Conservation (phyloP, 805 yeast genomes). For the Schwanniomyces polymorphus region DNA sequence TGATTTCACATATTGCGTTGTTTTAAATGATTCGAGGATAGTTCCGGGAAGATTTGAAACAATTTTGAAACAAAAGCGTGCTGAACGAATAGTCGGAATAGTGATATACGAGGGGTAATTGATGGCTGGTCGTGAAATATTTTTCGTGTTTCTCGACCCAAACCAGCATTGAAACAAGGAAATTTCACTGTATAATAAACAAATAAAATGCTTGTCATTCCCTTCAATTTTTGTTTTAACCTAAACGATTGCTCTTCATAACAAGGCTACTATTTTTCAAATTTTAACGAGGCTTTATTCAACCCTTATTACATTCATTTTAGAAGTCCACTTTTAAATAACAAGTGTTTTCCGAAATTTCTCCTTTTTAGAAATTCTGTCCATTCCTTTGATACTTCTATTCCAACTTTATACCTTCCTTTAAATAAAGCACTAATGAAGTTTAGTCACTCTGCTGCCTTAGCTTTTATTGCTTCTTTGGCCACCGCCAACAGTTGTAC, state of each 20-base stretch:
- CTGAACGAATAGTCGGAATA: neutral
- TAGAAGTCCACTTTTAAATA: neutral
- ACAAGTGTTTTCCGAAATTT: conserved; percentile 5
- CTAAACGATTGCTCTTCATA: neutral
- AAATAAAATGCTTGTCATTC: conserved; percentile 1
- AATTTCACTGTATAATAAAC: neutral
- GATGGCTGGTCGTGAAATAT: neutral
- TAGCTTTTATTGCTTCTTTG: conserved; percentile 20
- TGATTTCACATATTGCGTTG: neutral
- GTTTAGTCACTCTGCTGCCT: conserved; percentile 19
- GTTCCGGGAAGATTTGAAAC: neutral
- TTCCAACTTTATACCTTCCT: conserved; percentile 10
- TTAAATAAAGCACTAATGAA: conserved; percentile 15
- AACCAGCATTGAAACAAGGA: neutral
- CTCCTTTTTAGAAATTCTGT: conserved; percentile 7
- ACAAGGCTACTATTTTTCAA: neutral
- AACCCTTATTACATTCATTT: neutral
- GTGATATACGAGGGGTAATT: neutral
- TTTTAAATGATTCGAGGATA: neutral
- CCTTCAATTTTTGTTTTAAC: neutral
- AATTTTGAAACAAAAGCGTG: neutral
- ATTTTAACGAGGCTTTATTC: neutral
- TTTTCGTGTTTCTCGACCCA: neutral
- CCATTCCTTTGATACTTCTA: conserved; percentile 4
- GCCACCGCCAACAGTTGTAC: conserved; percentile 36